These are phyloP conservation scores for Lichenothelia convexa DNA, from an alignment of 495 filamentous ascomycete genomes.

Conservation along the genomic window DNA sequence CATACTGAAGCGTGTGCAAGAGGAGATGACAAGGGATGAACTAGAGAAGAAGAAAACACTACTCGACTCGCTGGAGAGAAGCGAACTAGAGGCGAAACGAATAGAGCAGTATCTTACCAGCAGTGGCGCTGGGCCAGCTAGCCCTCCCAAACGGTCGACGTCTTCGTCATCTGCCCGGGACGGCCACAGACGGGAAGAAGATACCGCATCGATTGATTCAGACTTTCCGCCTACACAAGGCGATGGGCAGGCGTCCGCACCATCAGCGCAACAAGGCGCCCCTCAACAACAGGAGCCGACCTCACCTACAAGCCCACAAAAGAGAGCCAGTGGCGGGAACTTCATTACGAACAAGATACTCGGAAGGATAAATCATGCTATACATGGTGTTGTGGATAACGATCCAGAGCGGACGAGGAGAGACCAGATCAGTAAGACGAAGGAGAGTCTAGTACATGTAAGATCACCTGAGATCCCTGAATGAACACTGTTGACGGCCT, in stretches of 20 bases:
- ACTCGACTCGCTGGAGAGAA: slow-evolving; percentile 68
- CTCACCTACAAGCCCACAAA: slow-evolving; percentile 29
- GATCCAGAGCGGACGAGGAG: slow-evolving; percentile 84
- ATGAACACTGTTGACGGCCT: not conserved
- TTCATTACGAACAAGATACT: slow-evolving; percentile 90
- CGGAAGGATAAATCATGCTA: slow-evolving; percentile 79
- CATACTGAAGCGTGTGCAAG: slow-evolving; percentile 80
- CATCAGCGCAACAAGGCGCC: slow-evolving; percentile 34
- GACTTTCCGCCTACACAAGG: slow-evolving; percentile 86
- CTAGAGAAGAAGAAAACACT: slow-evolving; percentile 61
- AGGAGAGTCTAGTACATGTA: slow-evolving; percentile 49
- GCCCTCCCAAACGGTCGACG: slow-evolving; percentile 39
- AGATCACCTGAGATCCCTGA: slow-evolving; percentile 10
- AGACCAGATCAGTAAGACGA: slow-evolving; percentile 88
- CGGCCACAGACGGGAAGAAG: slow-evolving; percentile 35
- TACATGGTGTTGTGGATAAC: slow-evolving; percentile 88
- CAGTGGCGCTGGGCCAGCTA: slow-evolving; percentile 32
- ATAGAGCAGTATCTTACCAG: slow-evolving; percentile 78
- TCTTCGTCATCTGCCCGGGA: slow-evolving; percentile 33
- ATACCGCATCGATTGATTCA: slow-evolving; percentile 74
- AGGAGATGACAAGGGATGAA: slow-evolving; percentile 92
- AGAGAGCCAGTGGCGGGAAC: slow-evolving; percentile 56
- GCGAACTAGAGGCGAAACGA: slow-evolving; percentile 75
- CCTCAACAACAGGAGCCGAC: slow-evolving; percentile 19
- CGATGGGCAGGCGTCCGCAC: slow-evolving; percentile 35